phyloP scores from a whole-genome alignment of 2,329 filamentous ascomycete species.

The Claviceps purpurea region DNA sequence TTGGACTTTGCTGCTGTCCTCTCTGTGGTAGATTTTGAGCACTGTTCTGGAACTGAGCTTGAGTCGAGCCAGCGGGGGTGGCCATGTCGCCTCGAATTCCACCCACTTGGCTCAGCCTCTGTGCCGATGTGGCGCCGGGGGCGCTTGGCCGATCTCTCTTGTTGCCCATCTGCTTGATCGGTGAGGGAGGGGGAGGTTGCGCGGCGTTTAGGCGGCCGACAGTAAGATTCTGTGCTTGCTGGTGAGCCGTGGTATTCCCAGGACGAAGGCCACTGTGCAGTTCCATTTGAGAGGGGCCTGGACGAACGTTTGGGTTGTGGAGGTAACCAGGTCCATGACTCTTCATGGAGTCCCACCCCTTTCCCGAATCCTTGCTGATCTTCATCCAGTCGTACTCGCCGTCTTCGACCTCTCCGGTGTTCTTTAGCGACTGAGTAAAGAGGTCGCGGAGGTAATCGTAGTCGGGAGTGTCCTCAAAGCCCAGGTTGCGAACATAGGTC shows the following conservation, averaged over 20 bases:
- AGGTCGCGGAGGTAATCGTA: slow-evolving; percentile 96
- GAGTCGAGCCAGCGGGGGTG: slow-evolving; percentile 80
- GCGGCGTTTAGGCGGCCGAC: slow-evolving; percentile 86
- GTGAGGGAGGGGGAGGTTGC: slow-evolving; percentile 78
- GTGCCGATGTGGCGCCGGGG: slow-evolving; percentile 57
- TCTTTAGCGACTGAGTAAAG: slow-evolving; percentile 92
- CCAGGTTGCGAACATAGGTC: slow-evolving; percentile 91
- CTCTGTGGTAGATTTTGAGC: slow-evolving; percentile 68
- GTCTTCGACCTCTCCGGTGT: slow-evolving; percentile 86
- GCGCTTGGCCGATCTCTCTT: slow-evolving; percentile 64
- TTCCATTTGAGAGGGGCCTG: slow-evolving; percentile 74
- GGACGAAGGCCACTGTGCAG: slow-evolving; percentile 60
- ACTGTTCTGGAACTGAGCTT: slow-evolving; percentile 94
- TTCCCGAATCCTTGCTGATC: slow-evolving; percentile 67
- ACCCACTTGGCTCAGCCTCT: slow-evolving; percentile 64
- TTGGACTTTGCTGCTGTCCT: slow-evolving; percentile 45
- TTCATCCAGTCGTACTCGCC: slow-evolving; percentile 99
- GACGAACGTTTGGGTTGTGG: slow-evolving; percentile 65
- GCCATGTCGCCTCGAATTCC: slow-evolving; percentile 56
- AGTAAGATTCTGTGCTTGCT: slow-evolving; percentile 53
- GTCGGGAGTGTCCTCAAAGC: slow-evolving; percentile 95
- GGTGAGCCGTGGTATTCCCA: slow-evolving; percentile 51
- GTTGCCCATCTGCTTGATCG: slow-evolving; percentile 69
- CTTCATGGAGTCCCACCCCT: slow-evolving; percentile 70
- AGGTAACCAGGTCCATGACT: slow-evolving; percentile 49